These are phyloP conservation scores for Leccinum olivaceopallidum DNA, from an alignment of 768 basidiomycete genomes.

Conservation along the genomic window DNA sequence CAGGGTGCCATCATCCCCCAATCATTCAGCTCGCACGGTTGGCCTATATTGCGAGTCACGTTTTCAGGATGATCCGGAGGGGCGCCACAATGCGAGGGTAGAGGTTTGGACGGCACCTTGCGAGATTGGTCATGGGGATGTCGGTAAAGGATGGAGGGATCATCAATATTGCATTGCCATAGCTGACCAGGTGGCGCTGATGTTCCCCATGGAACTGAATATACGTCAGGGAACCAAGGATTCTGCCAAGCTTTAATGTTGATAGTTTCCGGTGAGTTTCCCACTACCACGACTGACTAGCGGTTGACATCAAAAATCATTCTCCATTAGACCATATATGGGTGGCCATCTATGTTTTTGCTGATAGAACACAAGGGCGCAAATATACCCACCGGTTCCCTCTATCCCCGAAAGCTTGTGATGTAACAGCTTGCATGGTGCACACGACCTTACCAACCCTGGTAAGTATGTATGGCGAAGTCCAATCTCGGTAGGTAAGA, in stretches of 20 bases:
- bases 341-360: neutral
- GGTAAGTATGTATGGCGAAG: neutral
- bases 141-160: conserved; percentile 55
- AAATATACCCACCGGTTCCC: neutral
- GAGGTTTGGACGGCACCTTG: conserved; percentile 70
- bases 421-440: neutral
- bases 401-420: neutral
- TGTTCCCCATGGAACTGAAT: conserved; percentile 37
- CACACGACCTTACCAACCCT: neutral
- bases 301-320: neutral
- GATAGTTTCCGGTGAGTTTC: neutral
- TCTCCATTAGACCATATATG: neutral
- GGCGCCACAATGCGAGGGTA: conserved; percentile 56
- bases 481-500: neutral
- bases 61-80: conserved; percentile 54
- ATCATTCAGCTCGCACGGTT: conserved; percentile 48
- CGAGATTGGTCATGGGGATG: conserved; percentile 47
- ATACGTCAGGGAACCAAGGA: conserved; percentile 17
- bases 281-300: neutral
- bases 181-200: conserved; percentile 52
- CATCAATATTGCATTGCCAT: conserved; percentile 63
- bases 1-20: conserved; percentile 48
- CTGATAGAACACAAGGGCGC: neutral
- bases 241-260: conserved; percentile 25
- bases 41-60: conserved; percentile 50